Evolutionary conservation across 2,329 filamentous ascomycete genomes (phyloP), one percentile per base, ranked within the genome.

Genomic region (Xylaria digitata): DNA sequence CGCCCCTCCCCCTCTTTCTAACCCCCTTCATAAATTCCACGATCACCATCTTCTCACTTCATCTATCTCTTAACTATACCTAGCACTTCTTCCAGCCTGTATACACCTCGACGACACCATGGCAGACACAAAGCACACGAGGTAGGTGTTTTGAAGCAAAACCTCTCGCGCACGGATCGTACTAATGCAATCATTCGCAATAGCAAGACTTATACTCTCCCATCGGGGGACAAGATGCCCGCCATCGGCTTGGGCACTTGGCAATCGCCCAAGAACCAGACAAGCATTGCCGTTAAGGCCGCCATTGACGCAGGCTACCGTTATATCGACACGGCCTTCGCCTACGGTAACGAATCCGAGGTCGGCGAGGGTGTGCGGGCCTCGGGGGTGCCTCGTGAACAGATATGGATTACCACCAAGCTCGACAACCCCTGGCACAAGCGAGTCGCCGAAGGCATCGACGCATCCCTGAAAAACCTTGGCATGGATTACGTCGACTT

Each of bases 371-470:
- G 89, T 61, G 90, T 92, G 77, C 84, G 83, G 71, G 86, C 86
- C 55, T 86, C 87, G 2, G 89, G 88, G 34, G 85, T 92, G 1
- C 85, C 89, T n/a, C 85, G 90, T 26, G 82, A 85, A 62, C 81
- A 91, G 73, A 87, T 92, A 77, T 92, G 87, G 85, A 79, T 92
- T 65, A 95, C 92, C 59, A 93, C 92, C 73, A 96, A 96, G 85
- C 87, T 95, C 61, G 88, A 92, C 84, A 94, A 94, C 85, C 86
- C 90, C 57, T 91, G 89, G 86, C 91, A 94, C 81, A 88, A 91
- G 81, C 85, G 87, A 68, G 90, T 90, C 32, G 80, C 83, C 45
- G 86, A 90, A 75, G 90, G 85, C 26, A 82, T 92, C 63, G 83
- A 86, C 65, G 80, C 81, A 60, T 89, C 87, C 11, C 82, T 92